A percentile compares a stretch with the other conserved stretches of the same genome.
Evolutionary conservation across 441 rosid species (phyloP).

Genomic region (Arabidopsis lyrata): DNA sequence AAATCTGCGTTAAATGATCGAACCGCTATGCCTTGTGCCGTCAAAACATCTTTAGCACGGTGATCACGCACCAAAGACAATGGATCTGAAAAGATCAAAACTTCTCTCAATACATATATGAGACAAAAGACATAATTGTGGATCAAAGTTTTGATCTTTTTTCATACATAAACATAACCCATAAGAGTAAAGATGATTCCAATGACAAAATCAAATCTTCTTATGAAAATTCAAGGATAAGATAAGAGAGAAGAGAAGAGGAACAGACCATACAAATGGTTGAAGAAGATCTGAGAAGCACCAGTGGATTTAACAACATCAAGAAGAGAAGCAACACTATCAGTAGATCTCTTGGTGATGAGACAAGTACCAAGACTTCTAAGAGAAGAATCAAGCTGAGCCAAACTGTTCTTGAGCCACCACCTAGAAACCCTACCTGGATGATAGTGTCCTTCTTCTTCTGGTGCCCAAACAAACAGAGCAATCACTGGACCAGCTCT

Average conservation of each 20-base stretch:
- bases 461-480: conserved; percentile 91
- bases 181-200: background rate
- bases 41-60: conserved; percentile 79
- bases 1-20: conserved; percentile 90
- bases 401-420: conserved; percentile 98
- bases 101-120: background rate
- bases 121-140: no score
- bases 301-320: conserved; percentile 85
- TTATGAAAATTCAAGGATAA: background rate
- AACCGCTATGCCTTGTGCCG: conserved; percentile 75
- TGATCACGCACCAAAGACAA: conserved; percentile 94
- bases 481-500: conserved; percentile 89
- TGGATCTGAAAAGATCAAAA: conserved; percentile 76
- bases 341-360: conserved; percentile 84
- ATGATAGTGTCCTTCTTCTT: conserved; percentile 84
- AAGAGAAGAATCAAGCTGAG: conserved; percentile 87
- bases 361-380: conserved; percentile 87
- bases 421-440: conserved; percentile 99
- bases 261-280: conserved; percentile 91
- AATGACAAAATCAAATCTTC: conserved; percentile 4
- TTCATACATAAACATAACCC: background rate
- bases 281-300: conserved; percentile 94
- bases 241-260: conserved; percentile 10
- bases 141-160: background rate
- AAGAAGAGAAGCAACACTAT: conserved; percentile 83